Evolutionary conservation across 2,329 filamentous ascomycete species (phyloP).

Genomic region (Dactylellina leptospora): DNA sequence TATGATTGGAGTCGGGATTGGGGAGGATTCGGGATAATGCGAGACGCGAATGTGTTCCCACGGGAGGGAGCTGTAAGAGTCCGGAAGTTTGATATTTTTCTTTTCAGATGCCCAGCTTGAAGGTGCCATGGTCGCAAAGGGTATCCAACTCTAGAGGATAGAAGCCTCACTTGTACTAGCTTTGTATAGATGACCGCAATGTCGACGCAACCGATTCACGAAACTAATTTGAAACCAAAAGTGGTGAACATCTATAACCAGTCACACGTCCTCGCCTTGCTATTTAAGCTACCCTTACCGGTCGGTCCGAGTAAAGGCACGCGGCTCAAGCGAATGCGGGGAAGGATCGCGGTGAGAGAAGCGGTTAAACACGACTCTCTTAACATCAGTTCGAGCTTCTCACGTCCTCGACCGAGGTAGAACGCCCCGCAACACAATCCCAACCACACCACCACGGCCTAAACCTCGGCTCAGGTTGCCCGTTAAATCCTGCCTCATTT

Average conservation of each 20-base stretch:
- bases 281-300: neutral
- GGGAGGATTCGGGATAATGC: constrained; percentile 65
- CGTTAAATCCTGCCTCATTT: no score
- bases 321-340: neutral
- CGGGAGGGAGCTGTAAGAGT: constrained; percentile 62
- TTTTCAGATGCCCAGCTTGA: constrained; percentile 33
- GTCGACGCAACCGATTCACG: no score
- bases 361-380: no score
- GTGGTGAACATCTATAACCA: no score
- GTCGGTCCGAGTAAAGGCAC: neutral
- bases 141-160: no score
- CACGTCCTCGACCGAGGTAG: neutral
- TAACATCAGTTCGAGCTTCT: no score
- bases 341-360: neutral
- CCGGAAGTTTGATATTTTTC: constrained; percentile 53
- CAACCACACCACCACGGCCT: no score
- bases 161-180: no score
- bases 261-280: neutral
- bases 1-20: constrained; percentile 69
- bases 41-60: constrained; percentile 64
- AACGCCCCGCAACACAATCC: neutral
- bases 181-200: no score
- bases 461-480: no score
- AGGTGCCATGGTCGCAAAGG: constrained; percentile 36
- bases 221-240: neutral